A percentile compares a stretch with the other conserved stretches of the same genome.
phyloP scores from a whole-genome alignment of 2,329 filamentous ascomycete genomes.

The Geoglossum cookeanum region DNA sequence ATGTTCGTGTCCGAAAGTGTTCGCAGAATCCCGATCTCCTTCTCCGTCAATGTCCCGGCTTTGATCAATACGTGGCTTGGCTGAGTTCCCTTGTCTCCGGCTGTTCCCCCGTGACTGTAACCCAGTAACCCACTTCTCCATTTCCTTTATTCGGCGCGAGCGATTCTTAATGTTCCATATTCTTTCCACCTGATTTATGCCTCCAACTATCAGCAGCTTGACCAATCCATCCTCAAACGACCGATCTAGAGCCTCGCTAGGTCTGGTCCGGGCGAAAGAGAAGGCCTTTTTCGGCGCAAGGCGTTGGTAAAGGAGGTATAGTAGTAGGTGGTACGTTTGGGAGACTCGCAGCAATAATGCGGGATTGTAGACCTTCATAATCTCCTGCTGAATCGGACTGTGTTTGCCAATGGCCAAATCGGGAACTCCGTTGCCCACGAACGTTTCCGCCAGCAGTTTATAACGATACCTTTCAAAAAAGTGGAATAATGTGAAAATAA shows the following conservation, averaged over 20 bases:
- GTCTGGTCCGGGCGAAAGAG: not conserved
- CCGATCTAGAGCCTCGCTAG: not conserved
- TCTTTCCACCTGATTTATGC: not conserved
- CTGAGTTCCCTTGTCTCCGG: not conserved
- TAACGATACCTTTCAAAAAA: conserved; percentile 2
- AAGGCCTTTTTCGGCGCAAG: not conserved
- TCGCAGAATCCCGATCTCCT: not conserved
- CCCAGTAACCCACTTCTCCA: not conserved
- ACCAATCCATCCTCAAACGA: not conserved
- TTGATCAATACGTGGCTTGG: not conserved
- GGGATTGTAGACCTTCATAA: not conserved
- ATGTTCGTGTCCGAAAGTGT: not conserved
- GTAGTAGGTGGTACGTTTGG: not conserved
- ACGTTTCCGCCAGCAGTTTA: not conserved
- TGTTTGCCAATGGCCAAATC: not conserved
- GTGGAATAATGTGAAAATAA: conserved; percentile 1
- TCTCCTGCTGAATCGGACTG: not conserved
- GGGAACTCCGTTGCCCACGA: not conserved
- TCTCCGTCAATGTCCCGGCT: not conserved
- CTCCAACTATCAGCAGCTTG: conserved; percentile 3
- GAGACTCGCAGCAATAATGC: not conserved
- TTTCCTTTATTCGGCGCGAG: not conserved
- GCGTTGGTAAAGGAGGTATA: not conserved
- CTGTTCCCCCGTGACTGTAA: not conserved
- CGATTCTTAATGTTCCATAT: not conserved